These are phyloP conservation scores for Fraxinus velutina DNA, from an alignment of 305 asterid genomes.

Conservation along the genomic window DNA sequence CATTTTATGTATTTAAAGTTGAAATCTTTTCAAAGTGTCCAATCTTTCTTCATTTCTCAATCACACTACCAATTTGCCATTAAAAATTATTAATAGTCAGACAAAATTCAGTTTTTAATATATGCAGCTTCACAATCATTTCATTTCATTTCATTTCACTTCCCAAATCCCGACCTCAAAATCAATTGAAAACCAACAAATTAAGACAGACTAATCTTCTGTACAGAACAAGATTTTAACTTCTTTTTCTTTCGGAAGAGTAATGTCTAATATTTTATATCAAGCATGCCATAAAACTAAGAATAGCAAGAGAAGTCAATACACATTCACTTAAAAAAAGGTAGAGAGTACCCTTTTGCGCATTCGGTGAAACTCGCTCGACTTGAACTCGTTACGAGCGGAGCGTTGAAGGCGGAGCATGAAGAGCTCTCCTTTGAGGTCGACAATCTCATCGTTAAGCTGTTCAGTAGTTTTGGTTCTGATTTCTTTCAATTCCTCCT, in stretches of 20 bases:
- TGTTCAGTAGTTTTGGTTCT: constrained; percentile 72
- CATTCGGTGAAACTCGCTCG: constrained; percentile 86
- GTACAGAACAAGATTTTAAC: background rate
- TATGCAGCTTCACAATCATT: background rate
- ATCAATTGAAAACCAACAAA: background rate
- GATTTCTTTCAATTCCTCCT: constrained; percentile 76
- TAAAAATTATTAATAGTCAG: background rate
- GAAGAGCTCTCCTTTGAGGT: constrained; percentile 90
- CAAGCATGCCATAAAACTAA: background rate
- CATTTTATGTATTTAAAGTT: background rate
- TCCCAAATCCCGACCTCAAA: background rate
- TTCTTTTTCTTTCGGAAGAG: background rate
- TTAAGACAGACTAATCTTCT: background rate
- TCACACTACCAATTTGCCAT: background rate
- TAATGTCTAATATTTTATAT: background rate
- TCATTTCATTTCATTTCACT: background rate
- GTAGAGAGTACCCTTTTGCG: constrained; percentile 61
- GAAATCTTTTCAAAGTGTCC: background rate
- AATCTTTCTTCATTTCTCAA: background rate
- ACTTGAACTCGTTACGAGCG: constrained; percentile 84
- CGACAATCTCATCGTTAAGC: constrained; percentile 82
- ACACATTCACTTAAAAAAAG: background rate
- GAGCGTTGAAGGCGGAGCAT: constrained; percentile 97
- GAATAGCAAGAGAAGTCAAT: background rate
- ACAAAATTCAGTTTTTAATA: background rate